Evolutionary conservation across 2,329 filamentous ascomycete genomes (phyloP).

Genomic region (Aspergillus pseudonomiae): DNA sequence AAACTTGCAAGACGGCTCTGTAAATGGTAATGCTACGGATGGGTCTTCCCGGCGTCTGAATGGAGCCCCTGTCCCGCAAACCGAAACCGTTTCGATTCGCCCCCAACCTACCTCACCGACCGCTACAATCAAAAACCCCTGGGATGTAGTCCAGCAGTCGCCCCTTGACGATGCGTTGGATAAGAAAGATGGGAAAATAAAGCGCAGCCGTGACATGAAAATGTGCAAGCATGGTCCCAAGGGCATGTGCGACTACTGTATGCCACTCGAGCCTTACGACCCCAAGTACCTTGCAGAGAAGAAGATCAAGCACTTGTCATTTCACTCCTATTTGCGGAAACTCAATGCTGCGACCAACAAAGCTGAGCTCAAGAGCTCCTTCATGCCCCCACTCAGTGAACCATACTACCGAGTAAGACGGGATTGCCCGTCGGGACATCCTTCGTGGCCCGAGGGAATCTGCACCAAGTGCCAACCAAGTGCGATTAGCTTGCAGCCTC

Average conservation of each 20-base stretch:
- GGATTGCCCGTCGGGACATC: constrained; percentile 90
- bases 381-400: constrained; percentile 91
- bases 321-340: constrained; percentile 92
- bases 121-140: constrained; percentile 77
- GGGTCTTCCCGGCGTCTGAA: constrained; percentile 40
- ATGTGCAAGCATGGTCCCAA: constrained; percentile 97
- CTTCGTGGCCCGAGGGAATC: constrained; percentile 92
- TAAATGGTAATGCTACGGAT: constrained; percentile 28
- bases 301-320: constrained; percentile 98
- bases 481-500: constrained; percentile 91
- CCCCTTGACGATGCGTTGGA: constrained; percentile 84
- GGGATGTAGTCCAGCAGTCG: constrained; percentile 90
- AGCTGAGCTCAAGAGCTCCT: constrained; percentile 88
- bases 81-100: constrained; percentile 66
- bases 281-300: constrained; percentile 86
- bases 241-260: constrained; percentile 99
- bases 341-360: constrained; percentile 97
- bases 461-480: constrained; percentile 98
- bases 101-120: constrained; percentile 60
- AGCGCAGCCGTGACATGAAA: constrained; percentile 70
- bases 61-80: constrained; percentile 36
- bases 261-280: constrained; percentile 93
- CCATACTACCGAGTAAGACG: constrained; percentile 87
- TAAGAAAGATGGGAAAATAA: constrained; percentile 86
- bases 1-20: constrained; percentile 51